Conservation (phyloP, 495 filamentous ascomycete genomes). For the Xylaria venustula region DNA sequence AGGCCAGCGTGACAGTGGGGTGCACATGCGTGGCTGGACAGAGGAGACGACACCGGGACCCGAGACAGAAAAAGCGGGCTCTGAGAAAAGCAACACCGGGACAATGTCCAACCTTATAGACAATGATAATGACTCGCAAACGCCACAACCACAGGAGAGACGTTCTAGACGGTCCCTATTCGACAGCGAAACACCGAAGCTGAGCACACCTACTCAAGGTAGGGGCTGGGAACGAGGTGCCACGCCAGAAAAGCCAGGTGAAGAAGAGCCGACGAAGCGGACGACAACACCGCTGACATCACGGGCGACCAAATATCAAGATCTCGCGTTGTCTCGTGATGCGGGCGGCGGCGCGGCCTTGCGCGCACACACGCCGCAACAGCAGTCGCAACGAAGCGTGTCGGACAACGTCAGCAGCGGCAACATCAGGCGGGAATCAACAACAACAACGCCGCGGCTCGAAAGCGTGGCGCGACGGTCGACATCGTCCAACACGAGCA, state of each 20-base stretch:
- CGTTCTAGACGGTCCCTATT: conserved; percentile 23
- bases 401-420: conserved; percentile 30
- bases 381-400: conserved; percentile 33
- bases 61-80: conserved; percentile 1
- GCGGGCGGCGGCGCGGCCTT: background rate
- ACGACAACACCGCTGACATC: background rate
- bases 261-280: conserved; percentile 20
- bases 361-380: background rate
- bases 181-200: conserved; percentile 23
- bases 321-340: background rate
- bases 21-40: conserved; percentile 44
- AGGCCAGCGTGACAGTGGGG: conserved; percentile 50
- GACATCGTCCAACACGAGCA: conserved; percentile 47
- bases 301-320: conserved; percentile 5
- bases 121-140: conserved; percentile 13
- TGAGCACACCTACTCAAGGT: conserved; percentile 19
- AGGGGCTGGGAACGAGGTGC: conserved; percentile 7
- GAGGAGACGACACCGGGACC: conserved; percentile 14
- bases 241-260: conserved; percentile 7
- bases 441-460: conserved; percentile 30
- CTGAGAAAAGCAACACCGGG: background rate
- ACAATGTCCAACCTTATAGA: background rate
- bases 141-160: conserved; percentile 21
- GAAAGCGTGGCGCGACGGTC: conserved; percentile 38
- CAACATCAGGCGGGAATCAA: conserved; percentile 11